Conservation (phyloP, 2,329 filamentous ascomycete genomes). For the Aspergillus proliferans region DNA sequence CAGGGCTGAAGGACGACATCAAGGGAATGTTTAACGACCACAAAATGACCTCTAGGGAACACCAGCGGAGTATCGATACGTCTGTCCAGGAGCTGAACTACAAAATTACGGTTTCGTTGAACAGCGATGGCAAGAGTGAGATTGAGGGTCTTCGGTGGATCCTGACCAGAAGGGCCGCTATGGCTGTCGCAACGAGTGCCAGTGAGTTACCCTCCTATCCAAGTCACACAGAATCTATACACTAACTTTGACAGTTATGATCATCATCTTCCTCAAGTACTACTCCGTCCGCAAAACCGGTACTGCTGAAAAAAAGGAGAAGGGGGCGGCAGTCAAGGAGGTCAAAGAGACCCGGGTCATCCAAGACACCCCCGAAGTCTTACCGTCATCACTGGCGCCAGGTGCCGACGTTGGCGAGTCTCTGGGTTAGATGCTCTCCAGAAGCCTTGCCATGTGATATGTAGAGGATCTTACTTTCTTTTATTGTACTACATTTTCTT, state of each 20-base stretch:
- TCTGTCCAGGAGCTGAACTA: slow-evolving; percentile 93
- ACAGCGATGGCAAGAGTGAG: slow-evolving; percentile 83
- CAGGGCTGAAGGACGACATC: slow-evolving; percentile 79
- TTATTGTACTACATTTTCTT: no score
- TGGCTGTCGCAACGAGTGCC: slow-evolving; percentile 50
- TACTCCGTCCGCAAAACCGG: slow-evolving; percentile 35
- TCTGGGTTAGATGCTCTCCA: slow-evolving; percentile 15
- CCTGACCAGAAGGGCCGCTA: slow-evolving; percentile 57
- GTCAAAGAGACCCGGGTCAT: slow-evolving; percentile 18
- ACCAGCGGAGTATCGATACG: slow-evolving; percentile 78
- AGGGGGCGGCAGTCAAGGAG: slow-evolving; percentile 28
- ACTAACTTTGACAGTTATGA: slow-evolving; percentile 36
- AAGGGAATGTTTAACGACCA: slow-evolving; percentile 95
- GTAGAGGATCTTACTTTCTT: no score
- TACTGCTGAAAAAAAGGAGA: slow-evolving; percentile 29
- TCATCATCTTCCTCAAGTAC: slow-evolving; percentile 42
- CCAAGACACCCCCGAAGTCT: slow-evolving; percentile 10
- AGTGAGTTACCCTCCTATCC: slow-evolving; percentile 29
- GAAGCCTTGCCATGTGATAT: no score
- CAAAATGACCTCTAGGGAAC: slow-evolving; percentile 82
- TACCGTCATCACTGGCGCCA: slow-evolving; percentile 8
- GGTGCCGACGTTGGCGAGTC: slow-evolving; percentile 24
- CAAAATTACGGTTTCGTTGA: slow-evolving; percentile 85
- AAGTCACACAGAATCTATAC: neutral
- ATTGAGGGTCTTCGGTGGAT: slow-evolving; percentile 91